Conservation (phyloP, 2,329 filamentous ascomycete genomes). For the Coleophoma eucalyptorum region DNA sequence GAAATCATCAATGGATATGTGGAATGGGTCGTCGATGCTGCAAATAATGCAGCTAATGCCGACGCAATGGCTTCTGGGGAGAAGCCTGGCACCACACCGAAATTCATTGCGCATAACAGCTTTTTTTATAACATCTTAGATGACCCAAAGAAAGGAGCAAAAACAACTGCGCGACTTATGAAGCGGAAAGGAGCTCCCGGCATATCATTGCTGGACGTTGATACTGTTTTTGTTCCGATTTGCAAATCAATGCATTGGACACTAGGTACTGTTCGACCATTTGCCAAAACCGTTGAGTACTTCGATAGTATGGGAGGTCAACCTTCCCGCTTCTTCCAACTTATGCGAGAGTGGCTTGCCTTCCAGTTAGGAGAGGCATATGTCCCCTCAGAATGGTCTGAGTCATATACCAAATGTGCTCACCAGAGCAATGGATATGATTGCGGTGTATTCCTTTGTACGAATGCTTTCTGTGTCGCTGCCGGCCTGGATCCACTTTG, state of each 20-base stretch:
- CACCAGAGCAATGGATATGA: slow-evolving; percentile 65
- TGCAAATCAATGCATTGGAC: slow-evolving; percentile 68
- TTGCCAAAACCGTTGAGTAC: slow-evolving; percentile 58
- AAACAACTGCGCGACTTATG: slow-evolving; percentile 49
- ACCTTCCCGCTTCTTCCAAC: slow-evolving; percentile 31
- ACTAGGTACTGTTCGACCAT: slow-evolving; percentile 61
- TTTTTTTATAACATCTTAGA: slow-evolving; percentile 60
- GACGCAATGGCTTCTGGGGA: slow-evolving; percentile 16
- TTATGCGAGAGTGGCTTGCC: slow-evolving; percentile 51
- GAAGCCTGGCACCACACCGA: slow-evolving; percentile 45
- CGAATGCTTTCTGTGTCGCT: slow-evolving; percentile 62
- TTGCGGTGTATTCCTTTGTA: slow-evolving; percentile 74
- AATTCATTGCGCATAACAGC: slow-evolving; percentile 59
- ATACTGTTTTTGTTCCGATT: slow-evolving; percentile 68
- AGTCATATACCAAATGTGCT: slow-evolving; percentile 45
- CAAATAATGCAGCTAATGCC: slow-evolving; percentile 53
- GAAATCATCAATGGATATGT: slow-evolving; percentile 69
- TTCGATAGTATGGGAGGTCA: slow-evolving; percentile 60
- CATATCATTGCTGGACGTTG: slow-evolving; percentile 59
- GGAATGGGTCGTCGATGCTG: slow-evolving; percentile 52
- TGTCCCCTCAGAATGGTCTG: slow-evolving; percentile 55
- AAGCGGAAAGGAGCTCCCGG: slow-evolving; percentile 53
- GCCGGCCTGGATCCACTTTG: slow-evolving; percentile 33
- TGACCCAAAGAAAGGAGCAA: slow-evolving; percentile 36
- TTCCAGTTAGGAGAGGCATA: slow-evolving; percentile 54